Evolutionary conservation across 345 rosid genomes (phyloP), one percentile per base, ranked within the genome.

Genomic region (Viola odorata): DNA sequence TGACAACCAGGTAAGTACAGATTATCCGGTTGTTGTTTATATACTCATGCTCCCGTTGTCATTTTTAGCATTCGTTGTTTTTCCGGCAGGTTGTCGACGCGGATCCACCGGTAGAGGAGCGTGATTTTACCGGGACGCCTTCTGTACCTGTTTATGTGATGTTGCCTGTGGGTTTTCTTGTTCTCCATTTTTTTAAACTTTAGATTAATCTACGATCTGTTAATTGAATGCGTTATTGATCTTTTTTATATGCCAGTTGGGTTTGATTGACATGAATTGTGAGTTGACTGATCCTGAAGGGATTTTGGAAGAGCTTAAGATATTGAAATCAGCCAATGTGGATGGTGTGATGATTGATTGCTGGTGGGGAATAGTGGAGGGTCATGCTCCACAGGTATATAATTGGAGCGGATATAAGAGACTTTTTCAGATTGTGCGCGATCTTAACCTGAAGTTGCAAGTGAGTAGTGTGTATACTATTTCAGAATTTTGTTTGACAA

Each of bases 321-420:
- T 72, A 50, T 76, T 94, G 83, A 88, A 86, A 68, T 79, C 96
- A 52, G 67, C 84, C 62, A 82, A 81, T 59, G 80, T 90, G 51
- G 96, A 94, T 75, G 97, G 99, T 42, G 83, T 90, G 50, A 82
- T 82, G 82, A 83, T 86, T 69, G 94, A 94, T 70, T 94, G 99
- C 74, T 94, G 99, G 99, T 90, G 99, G 99, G 99, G 99, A 66
- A 86, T 94, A 74, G 97, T 85, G 39, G 97, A 94, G 77, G 90
- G 85, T 60, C 82, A 83, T 73, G 76, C 80, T 55, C 97, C 99
- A 6, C 91, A 68, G 67, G 89, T 83, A 52, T 94, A 90, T 82
- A 83, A 82, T 54, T 94, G 99, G 99, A 88, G 62, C 70, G 99
- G 96, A 51, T 94, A 94, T 73, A 75, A 70, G 73, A 81, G 72